phyloP scores from a whole-genome alignment of 345 rosid species.

The Nephelium lappaceum region DNA sequence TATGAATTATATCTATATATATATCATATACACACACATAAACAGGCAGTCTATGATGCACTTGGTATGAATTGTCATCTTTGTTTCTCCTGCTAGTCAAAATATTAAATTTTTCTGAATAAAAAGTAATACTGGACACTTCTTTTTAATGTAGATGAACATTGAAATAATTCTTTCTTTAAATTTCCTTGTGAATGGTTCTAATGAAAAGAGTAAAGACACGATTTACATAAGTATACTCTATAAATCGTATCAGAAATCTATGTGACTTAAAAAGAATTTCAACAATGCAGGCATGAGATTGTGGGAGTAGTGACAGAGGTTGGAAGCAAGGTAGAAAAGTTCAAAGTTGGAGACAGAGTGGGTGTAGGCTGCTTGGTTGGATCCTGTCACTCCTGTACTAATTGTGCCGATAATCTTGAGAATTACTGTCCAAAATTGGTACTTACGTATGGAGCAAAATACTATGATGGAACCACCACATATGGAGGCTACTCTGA shows the following conservation, averaged over 20 bases:
- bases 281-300: slow-evolving; percentile 51
- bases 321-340: slow-evolving; percentile 51
- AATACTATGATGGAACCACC: slow-evolving; percentile 43
- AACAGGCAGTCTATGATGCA: too few relatives aligned
- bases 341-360: slow-evolving; percentile 53
- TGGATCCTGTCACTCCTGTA: slow-evolving; percentile 55
- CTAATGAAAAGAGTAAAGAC: too few relatives aligned
- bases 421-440: slow-evolving; percentile 60
- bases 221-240: too few relatives aligned
- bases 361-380: slow-evolving; percentile 62
- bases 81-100: too few relatives aligned
- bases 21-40: too few relatives aligned
- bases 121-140: too few relatives aligned
- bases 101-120: too few relatives aligned
- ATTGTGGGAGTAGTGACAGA: slow-evolving; percentile 66
- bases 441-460: slow-evolving; percentile 38
- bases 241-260: background rate
- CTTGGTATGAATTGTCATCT: too few relatives aligned
- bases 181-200: too few relatives aligned
- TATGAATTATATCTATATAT: too few relatives aligned
- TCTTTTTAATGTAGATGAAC: too few relatives aligned
- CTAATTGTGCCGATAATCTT: slow-evolving; percentile 42
- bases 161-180: too few relatives aligned
- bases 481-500: slow-evolving; percentile 67
- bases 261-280: background rate